These are phyloP conservation scores for Sclerotiophoma versabilis DNA, from an alignment of 2,329 filamentous ascomycete genomes.

Conservation along the genomic window DNA sequence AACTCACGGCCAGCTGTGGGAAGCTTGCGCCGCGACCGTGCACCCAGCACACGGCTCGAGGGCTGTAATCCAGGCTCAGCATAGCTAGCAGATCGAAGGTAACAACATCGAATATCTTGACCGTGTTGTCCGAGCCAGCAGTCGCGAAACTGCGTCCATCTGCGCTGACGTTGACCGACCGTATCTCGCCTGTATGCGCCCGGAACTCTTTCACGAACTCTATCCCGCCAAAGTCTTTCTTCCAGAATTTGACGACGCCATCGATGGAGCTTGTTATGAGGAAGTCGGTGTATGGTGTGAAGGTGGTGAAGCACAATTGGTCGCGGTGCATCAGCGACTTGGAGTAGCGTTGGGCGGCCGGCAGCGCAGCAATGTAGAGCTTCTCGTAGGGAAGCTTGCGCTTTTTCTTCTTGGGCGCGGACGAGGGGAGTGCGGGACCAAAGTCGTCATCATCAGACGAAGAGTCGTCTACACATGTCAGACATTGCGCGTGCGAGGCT, in stretches of 20 bases:
- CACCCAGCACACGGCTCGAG: constrained; percentile 88
- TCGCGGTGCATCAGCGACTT: constrained; percentile 99
- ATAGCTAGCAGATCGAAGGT: constrained; percentile 74
- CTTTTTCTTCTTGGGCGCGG: constrained; percentile 84
- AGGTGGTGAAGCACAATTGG: constrained; percentile 83
- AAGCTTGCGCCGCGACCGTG: constrained; percentile 85
- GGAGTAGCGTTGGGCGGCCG: constrained; percentile 79
- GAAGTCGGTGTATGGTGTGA: constrained; percentile 92
- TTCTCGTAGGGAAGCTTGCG: constrained; percentile 92
- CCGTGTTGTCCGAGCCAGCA: constrained; percentile 76
- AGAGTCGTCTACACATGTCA: constrained; percentile 55
- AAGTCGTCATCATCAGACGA: constrained; percentile 83
- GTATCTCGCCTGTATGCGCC: constrained; percentile 86
- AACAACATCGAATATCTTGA: constrained; percentile 80
- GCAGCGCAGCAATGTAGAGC: constrained; percentile 89
- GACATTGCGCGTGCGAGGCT: constrained; percentile 17
- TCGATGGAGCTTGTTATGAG: constrained; percentile 92
- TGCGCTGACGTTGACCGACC: constrained; percentile 80
- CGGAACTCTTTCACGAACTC: constrained; percentile 99
- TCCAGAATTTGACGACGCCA: constrained; percentile 99
- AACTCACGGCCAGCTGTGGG: constrained; percentile 83
- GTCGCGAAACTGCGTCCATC: constrained; percentile 96
- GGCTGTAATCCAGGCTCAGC: constrained; percentile 76
- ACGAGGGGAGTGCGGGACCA: constrained; percentile 86
- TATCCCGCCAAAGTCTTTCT: constrained; percentile 87